Base-by-base conservation (phyloP, 2,329 filamentous ascomycete species). In the Hymenoscyphus infarciens region DNA sequence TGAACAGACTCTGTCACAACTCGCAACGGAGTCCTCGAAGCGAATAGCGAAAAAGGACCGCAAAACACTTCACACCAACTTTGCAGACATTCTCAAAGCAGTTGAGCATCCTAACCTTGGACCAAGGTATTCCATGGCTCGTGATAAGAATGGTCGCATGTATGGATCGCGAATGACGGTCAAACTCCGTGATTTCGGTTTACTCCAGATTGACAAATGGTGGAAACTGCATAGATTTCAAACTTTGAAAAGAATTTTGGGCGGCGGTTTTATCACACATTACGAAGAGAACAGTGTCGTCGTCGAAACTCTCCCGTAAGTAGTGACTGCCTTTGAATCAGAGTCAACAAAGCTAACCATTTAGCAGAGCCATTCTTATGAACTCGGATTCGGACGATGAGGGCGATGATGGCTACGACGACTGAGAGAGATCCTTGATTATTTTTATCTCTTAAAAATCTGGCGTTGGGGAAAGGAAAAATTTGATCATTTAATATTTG, bases 201-300 rank as follows among this genome's bases (percentile, higher is more conserved):
- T 82, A 60, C 83, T 90, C 78, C 81, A 78, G 58, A 85, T 91
- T 58, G 87, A 91, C 74, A 82, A 83, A 67, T 91, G 88, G 88
- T 91, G 88, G 88, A 91, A 91, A 74, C 77, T 89, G 69, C 80
- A 85, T 68, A 79, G 87, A 33, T 75, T 90, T 58, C 83, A 86
- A 64, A 82, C 82, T 2, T 75, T 91, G 60, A 81, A 85, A 70
- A 76, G 87, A 45, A 76, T 87, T 33, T 75, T 90, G 49, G 83
- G 84, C 63, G 82, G 83, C 15, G 86, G 86, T 0, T 87, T 89
- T 67, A 74, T 85, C 55, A 80, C 80, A 58, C 86, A 89, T 75
- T 88, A 87, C 71, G 81, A 86, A 70, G 77, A 80, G 54, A 88
- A 88, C 69, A 78, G 82, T 64, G 81, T 84, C 19, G 82, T 89